These are phyloP conservation scores for Venturia effusa DNA, from an alignment of 2,329 filamentous ascomycete genomes.

Conservation along the genomic window DNA sequence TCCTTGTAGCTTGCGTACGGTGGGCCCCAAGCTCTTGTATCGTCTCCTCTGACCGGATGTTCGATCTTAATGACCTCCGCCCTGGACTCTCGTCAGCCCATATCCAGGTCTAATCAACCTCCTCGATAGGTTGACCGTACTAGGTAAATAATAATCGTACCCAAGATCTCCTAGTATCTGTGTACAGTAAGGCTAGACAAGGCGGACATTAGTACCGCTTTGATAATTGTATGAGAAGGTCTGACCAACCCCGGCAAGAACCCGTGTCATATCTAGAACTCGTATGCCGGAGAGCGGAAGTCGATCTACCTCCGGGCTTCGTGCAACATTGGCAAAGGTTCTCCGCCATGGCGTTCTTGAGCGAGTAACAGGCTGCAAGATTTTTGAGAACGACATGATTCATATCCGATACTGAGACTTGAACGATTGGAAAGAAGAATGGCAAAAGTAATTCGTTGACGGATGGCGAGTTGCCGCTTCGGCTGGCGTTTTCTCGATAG, in stretches of 20 bases:
- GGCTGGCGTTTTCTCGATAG: neutral
- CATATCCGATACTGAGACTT: neutral
- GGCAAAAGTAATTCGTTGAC: neutral
- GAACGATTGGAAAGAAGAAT: neutral
- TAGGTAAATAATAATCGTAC: conserved; percentile 41
- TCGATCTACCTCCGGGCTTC: conserved; percentile 30
- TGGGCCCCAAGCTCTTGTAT: conserved; percentile 92
- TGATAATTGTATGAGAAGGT: conserved; percentile 4
- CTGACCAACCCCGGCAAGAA: conserved; percentile 76
- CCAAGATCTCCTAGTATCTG: conserved; percentile 94
- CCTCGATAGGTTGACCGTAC: conserved; percentile 22
- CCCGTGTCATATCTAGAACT: conserved; percentile 93
- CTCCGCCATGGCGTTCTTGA: conserved; percentile 13
- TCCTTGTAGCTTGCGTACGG: conserved; percentile 72
- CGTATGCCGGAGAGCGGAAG: conserved; percentile 74
- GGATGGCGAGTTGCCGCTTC: neutral
- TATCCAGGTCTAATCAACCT: conserved; percentile 18
- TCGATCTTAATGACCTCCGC: conserved; percentile 97
- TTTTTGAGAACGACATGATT: neutral
- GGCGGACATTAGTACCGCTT: conserved; percentile 18
- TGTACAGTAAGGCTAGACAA: conserved; percentile 77
- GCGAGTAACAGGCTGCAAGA: neutral
- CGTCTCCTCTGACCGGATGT: conserved; percentile 81
- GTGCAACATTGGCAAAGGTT: conserved; percentile 5
- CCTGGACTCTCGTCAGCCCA: conserved; percentile 34